Conservation (phyloP, 2,329 filamentous ascomycete species). For the Alternaria incomplexa region DNA sequence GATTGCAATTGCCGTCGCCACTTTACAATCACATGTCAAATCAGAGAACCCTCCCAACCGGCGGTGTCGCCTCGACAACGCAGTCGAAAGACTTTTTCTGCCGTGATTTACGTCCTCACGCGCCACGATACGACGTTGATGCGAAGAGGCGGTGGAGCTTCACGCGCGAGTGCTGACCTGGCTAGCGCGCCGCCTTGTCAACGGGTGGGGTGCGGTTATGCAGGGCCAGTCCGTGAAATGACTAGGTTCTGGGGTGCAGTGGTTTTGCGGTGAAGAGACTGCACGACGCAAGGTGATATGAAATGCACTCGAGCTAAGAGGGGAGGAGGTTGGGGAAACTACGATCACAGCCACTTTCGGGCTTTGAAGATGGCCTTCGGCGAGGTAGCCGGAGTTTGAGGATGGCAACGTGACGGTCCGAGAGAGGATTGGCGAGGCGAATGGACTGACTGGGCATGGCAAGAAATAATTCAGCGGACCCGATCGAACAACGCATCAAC, state of each 20-base stretch:
- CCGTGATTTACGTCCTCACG: background rate
- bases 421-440: constrained; percentile 8
- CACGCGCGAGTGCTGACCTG: background rate
- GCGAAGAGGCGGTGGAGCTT: constrained; percentile 9
- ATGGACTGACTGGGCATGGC: background rate
- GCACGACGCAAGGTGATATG: background rate
- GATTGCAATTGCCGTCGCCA: background rate
- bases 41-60: background rate
- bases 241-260: constrained; percentile 9
- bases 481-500: constrained; percentile 17
- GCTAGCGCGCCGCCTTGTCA: constrained; percentile 6
- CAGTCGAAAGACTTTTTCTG: constrained; percentile 2
- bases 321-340: background rate
- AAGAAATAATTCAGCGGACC: constrained; percentile 4
- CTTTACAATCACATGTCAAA: background rate
- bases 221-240: constrained; percentile 3
- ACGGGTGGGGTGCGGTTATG: constrained; percentile 13
- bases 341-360: constrained; percentile 1
- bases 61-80: constrained; percentile 7
- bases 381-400: background rate
- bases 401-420: background rate
- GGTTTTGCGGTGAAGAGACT: constrained; percentile 7
- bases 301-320: background rate
- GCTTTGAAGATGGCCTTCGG: background rate
- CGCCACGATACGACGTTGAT: constrained; percentile 1